Evolutionary conservation across 805 yeast genomes (phyloP), one percentile per base, ranked within the genome.

Genomic region (Hanseniaspora occidentalis): DNA sequence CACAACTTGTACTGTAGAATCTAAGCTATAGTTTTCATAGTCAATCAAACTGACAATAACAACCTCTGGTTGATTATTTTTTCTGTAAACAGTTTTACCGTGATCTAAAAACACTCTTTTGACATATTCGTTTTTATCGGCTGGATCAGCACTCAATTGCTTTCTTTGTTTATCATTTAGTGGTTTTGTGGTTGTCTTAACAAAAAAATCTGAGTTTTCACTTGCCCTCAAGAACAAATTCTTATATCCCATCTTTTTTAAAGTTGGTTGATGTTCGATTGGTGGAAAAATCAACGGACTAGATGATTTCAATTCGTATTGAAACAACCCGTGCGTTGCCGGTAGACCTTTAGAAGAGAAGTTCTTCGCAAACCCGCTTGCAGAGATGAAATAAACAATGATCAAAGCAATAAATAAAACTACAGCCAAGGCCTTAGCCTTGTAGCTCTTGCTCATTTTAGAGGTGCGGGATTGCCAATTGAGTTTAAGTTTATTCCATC

Each of bases 11-110:
- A 78, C 74, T 35, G 85, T 65, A 25, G 78, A 74, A 17, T 71
- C 70, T 31, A 71, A 54, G 23, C 77, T 73, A 50, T 75, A 75
- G 41, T 69, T 72, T 39, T 80, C 83, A 50, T 75, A 82, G 62
- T 86, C 94, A 22, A 88, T 63, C 2, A 82, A 79, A 0, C 94
- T 74, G 13, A 88, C 96, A 31, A 88, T 56, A 17, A 88, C 76
- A 19, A 81, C 67, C 41, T 78, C 79, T 7, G 92, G 92, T 18
- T 69, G 60, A 6, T 57, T 56, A 14, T 55, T 39, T 50, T 50
- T 54, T 27, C 61, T 55, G 39, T 57, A 60, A 1, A 60, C 76
- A 38, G 71, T 61, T 51, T 75, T 77, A 35, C 84, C 86, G 48
- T 76, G 83, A 42, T 75, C 75, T 45, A 75, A 68, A 58, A 81